These are phyloP conservation scores for Lentinula guzmanii DNA, from an alignment of 768 basidiomycete species.

Conservation along the genomic window DNA sequence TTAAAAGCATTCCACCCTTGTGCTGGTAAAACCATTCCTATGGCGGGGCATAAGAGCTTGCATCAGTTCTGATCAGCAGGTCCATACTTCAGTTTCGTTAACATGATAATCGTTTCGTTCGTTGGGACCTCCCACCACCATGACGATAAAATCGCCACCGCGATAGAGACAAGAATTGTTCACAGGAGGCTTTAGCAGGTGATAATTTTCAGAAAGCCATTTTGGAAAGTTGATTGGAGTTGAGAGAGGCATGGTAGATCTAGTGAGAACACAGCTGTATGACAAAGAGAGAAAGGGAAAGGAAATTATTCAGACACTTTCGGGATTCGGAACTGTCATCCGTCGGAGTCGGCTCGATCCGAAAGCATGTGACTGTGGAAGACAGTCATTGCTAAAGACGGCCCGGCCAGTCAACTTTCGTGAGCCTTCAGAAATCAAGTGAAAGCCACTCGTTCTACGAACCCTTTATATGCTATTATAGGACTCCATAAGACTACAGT, in stretches of 20 bases:
- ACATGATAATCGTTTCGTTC: slow-evolving; percentile 91
- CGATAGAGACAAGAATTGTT: slow-evolving; percentile 85
- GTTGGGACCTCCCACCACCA: slow-evolving; percentile 96
- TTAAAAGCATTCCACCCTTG: slow-evolving; percentile 88
- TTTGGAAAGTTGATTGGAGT: slow-evolving; percentile 85
- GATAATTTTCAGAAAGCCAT: slow-evolving; percentile 80
- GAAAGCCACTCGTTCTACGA: no score
- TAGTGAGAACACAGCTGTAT: no score
- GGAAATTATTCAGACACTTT: no score
- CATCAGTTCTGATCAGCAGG: no score
- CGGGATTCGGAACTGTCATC: neutral
- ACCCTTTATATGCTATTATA: neutral
- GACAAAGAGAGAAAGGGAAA: no score
- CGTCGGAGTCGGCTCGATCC: neutral
- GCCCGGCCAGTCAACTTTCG: no score
- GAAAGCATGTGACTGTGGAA: neutral
- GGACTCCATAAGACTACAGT: neutral
- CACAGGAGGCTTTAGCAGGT: slow-evolving; percentile 84
- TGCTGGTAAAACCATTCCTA: slow-evolving; percentile 99
- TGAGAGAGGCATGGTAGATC: slow-evolving; percentile 55
- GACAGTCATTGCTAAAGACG: neutral
- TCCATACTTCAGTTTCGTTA: slow-evolving; percentile 81
- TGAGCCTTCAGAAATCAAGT: no score
- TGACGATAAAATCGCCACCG: slow-evolving; percentile 85
- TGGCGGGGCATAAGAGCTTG: neutral